phyloP scores from a whole-genome alignment of 371 early-diverging fungal species.

The Mortierella sp. region DNA sequence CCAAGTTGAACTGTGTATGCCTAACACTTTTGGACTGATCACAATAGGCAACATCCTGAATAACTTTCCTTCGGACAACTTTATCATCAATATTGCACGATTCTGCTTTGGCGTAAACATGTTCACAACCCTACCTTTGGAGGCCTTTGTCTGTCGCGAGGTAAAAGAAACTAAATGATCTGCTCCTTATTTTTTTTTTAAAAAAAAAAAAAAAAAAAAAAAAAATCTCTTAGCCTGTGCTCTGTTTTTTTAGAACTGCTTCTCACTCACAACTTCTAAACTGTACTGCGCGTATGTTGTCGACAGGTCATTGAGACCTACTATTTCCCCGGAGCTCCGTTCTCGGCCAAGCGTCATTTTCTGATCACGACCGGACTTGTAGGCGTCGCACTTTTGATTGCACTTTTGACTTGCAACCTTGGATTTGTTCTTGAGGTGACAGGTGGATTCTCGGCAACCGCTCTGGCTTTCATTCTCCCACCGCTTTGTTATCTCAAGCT shows the following conservation, averaged over 20 bases:
- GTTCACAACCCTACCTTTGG: constrained; percentile 84
- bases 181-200: not conserved
- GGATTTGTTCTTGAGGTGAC: constrained; percentile 83
- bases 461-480: constrained; percentile 83
- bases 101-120: constrained; percentile 85
- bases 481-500: constrained; percentile 75
- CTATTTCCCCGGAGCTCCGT: constrained; percentile 62
- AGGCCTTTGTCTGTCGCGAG: constrained; percentile 83
- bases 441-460: constrained; percentile 82
- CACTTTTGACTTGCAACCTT: constrained; percentile 74
- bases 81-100: constrained; percentile 81
- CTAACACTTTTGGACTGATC: not conserved
- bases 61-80: constrained; percentile 78
- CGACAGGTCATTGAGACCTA: constrained; percentile 69
- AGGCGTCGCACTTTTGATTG: constrained; percentile 63
- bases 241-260: not conserved
- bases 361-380: constrained; percentile 71
- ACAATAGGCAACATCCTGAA: constrained; percentile 77
- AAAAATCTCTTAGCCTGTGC: not conserved
- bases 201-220: not conserved
- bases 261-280: not conserved
- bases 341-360: constrained; percentile 65
- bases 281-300: not conserved
- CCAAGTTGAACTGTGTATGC: no score
- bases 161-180: constrained; percentile 45